phyloP scores from a whole-genome alignment of 2,329 filamentous ascomycete species.

The Monilinia aucupariae region DNA sequence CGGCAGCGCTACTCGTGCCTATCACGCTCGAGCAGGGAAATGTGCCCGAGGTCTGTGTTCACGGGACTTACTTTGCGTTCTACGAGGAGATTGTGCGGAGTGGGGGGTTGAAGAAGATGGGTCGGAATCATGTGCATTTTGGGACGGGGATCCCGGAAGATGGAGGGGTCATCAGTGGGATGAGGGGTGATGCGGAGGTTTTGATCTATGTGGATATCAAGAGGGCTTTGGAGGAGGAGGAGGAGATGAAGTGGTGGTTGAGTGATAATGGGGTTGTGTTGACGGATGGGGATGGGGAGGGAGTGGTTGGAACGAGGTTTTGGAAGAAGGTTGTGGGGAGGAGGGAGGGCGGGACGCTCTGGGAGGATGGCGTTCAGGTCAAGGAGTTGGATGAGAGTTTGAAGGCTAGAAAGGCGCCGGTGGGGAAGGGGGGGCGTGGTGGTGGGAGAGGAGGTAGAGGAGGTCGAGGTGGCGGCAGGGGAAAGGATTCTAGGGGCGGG shows the following conservation, averaged over 20 bases:
- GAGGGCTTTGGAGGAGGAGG: conserved; percentile 52
- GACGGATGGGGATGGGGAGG: conserved; percentile 54
- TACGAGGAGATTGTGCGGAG: conserved; percentile 70
- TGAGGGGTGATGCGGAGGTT: conserved; percentile 71
- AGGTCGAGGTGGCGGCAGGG: conserved; percentile 32
- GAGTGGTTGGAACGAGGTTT: conserved; percentile 58
- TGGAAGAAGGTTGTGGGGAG: conserved; percentile 67
- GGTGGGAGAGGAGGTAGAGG: conserved; percentile 23
- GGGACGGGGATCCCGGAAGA: conserved; percentile 61
- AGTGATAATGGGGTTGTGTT: conserved; percentile 75
- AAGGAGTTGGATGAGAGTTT: conserved; percentile 61
- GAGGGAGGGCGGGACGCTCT: conserved; percentile 56
- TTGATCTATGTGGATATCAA: conserved; percentile 71
- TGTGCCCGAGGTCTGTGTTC: conserved; percentile 65
- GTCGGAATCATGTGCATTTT: conserved; percentile 84
- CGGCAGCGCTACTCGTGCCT: conserved; percentile 63
- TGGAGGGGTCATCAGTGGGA: conserved; percentile 63
- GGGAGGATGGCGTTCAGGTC: conserved; percentile 62
- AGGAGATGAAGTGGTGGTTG: conserved; percentile 64
- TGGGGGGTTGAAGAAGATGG: conserved; percentile 78
- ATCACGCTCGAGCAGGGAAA: conserved; percentile 54
- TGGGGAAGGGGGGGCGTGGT: conserved; percentile 37
- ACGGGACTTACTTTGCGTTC: conserved; percentile 81
- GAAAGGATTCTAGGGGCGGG: not conserved
- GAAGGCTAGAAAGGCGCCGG: conserved; percentile 46